These are phyloP conservation scores for Wallacemonas rigidus DNA, from an alignment of 208 protist species.

Conservation along the genomic window DNA sequence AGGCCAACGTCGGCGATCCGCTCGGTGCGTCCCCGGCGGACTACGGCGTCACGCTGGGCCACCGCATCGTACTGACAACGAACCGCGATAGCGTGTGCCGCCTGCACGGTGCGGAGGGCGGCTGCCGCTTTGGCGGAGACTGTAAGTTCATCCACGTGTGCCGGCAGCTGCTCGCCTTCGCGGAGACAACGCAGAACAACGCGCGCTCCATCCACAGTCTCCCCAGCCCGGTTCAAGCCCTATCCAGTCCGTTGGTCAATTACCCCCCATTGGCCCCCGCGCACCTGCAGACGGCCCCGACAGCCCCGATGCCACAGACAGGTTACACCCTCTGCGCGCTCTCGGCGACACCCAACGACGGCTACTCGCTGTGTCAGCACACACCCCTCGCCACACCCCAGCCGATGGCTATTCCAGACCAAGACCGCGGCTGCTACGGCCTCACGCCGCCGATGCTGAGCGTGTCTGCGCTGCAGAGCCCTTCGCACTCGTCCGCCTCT, in stretches of 20 bases:
- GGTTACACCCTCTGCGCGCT: neutral
- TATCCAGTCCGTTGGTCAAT: neutral
- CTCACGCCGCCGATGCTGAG: slow-evolving; percentile 1
- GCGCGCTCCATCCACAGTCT: slow-evolving; percentile 5
- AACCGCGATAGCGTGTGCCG: slow-evolving; percentile 34
- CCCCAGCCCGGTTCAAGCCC: neutral
- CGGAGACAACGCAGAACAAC: slow-evolving; percentile 2
- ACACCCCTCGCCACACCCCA: neutral
- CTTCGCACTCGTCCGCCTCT: neutral
- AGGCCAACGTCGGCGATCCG: slow-evolving; percentile 12
- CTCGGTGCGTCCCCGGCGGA: slow-evolving; percentile 1
- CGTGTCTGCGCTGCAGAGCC: slow-evolving; percentile 14
- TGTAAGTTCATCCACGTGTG: slow-evolving; percentile 72
- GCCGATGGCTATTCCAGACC: neutral
- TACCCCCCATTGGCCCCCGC: neutral
- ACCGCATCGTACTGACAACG: slow-evolving; percentile 20
- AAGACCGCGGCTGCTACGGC: neutral
- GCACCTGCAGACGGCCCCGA: neutral
- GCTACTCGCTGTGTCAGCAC: slow-evolving; percentile 1
- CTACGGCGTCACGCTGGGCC: slow-evolving; percentile 12
- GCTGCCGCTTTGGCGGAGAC: slow-evolving; percentile 62
- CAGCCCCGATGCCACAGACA: neutral
- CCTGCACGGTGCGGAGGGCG: slow-evolving; percentile 34
- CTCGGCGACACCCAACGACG: neutral
- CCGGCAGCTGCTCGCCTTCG: slow-evolving; percentile 27